These are phyloP conservation scores for Colletotrichum liriopes DNA, from an alignment of 2,329 filamentous ascomycete genomes.

Conservation along the genomic window DNA sequence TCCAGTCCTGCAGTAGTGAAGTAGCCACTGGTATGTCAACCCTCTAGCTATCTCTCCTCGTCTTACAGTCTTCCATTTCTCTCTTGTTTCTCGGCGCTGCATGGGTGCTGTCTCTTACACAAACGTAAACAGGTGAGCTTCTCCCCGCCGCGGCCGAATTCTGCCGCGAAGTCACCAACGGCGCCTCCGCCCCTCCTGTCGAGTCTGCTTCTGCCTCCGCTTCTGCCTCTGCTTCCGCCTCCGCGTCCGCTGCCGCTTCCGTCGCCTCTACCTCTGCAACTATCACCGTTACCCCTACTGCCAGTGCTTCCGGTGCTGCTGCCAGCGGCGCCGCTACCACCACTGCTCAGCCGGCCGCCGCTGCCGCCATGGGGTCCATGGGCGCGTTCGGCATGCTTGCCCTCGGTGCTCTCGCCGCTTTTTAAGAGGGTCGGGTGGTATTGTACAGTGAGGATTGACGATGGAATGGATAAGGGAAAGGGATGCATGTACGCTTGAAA, in stretches of 20 bases:
- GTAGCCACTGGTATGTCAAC: constrained; percentile 43
- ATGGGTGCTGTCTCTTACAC: background rate
- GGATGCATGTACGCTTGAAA: background rate
- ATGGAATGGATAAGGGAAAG: background rate
- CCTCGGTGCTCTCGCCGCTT: constrained; percentile 37
- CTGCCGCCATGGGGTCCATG: constrained; percentile 17
- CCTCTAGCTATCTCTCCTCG: background rate
- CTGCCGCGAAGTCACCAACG: constrained; percentile 43
- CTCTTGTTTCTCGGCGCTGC: too few species aligned
- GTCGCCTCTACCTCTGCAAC: constrained; percentile 9
- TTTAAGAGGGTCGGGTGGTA: background rate
- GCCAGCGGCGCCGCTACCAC: background rate
- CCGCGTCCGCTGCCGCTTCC: constrained; percentile 1
- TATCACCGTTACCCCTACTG: background rate
- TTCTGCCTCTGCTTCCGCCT: constrained; percentile 17
- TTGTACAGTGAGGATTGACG: background rate
- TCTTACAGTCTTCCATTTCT: too few species aligned
- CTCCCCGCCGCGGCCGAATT: constrained; percentile 46
- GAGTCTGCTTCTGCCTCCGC: constrained; percentile 28
- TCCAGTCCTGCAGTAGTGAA: constrained; percentile 60
- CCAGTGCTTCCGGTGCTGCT: background rate
- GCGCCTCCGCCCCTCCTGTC: constrained; percentile 23
- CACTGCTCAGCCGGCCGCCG: constrained; percentile 14
- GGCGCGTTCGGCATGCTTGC: constrained; percentile 33
- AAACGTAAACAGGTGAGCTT: constrained; percentile 43